Conservation (phyloP, 2,329 filamentous ascomycete species). For the Aspergillus sp. region DNA sequence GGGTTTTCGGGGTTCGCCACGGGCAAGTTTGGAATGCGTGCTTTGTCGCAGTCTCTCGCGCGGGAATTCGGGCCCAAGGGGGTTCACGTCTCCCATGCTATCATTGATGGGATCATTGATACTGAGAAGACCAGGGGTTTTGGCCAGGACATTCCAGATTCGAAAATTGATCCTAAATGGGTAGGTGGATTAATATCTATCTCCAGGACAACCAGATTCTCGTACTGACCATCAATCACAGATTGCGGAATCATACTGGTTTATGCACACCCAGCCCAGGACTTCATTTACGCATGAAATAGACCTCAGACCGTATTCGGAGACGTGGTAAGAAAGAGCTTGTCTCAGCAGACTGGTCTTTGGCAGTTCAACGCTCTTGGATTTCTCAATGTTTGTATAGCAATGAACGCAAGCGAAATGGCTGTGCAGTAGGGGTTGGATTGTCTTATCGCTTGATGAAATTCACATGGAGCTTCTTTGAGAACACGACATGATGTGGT, state of each 20-base stretch:
- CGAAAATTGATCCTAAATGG: constrained; percentile 44
- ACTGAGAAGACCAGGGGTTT: constrained; percentile 42
- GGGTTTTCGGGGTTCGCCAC: constrained; percentile 43
- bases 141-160: constrained; percentile 35
- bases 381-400: too few species aligned
- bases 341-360: too few species aligned
- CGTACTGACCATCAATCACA: constrained; percentile 13
- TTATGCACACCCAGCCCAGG: constrained; percentile 45
- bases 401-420: too few species aligned
- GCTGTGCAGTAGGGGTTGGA: too few species aligned
- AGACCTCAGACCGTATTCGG: constrained; percentile 36
- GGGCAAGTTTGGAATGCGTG: constrained; percentile 46
- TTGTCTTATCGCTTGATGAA: too few species aligned
- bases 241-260: constrained; percentile 51
- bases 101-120: constrained; percentile 51
- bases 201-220: background rate
- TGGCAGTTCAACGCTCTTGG: too few species aligned
- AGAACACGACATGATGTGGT: too few species aligned
- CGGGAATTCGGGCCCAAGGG: constrained; percentile 49
- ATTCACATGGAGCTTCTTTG: too few species aligned
- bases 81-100: constrained; percentile 48
- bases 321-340: constrained; percentile 11
- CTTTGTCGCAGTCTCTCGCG: constrained; percentile 44
- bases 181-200: constrained; percentile 23
- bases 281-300: constrained; percentile 48